Base-by-base conservation (phyloP, 2,329 filamentous ascomycete species). In the Xylaria sp. region DNA sequence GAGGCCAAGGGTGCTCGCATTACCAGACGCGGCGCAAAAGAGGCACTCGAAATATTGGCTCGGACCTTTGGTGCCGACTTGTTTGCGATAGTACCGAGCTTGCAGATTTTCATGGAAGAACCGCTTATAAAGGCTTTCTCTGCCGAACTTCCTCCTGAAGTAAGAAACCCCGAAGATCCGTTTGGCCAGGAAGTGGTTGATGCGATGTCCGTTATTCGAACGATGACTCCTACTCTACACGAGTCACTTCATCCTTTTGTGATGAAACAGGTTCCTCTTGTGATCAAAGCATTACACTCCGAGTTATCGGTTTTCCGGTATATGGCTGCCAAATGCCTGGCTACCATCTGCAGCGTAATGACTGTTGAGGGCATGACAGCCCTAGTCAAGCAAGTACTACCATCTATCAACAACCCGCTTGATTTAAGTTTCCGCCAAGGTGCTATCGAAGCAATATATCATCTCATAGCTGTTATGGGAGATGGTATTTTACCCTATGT, bases 391-490 rank as follows among this genome's bases (percentile, higher is more conserved):
- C 92, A 94, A 77, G 94, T 99, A 10, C 81, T 99, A 54, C 96
- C 96, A 6, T 93, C 93, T 1, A 97, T 98, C 80, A 96, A 87
- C 83, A 98, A 98, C 75, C 92, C 94, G 0, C 82, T 97, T 69
- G 95, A 99, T 76, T 87, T 98, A 37, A 91, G 93, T 77, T 92
- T 91, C 82, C 91, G 96, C 48, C 96, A 99, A 83, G 96, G 96
- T 71, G 94, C 94, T 6, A 96, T 97, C 66, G 96, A 99, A 81
- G 94, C 90, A 75, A 92, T 99, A 69, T 99, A 99, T 79, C 96
- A 99, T 81, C 85, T 99, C 68, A 99, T 99, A 72, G 93, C 97
- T 69, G 94, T 98, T 61, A 99, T 99, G 96, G 96, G 97, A 71
- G 96, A 98, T 78, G 88, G 89, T 46, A 99, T 99, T 66, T 83